Conservation (phyloP, 164 flowering plant species). For the Echeveria elegans region DNA sequence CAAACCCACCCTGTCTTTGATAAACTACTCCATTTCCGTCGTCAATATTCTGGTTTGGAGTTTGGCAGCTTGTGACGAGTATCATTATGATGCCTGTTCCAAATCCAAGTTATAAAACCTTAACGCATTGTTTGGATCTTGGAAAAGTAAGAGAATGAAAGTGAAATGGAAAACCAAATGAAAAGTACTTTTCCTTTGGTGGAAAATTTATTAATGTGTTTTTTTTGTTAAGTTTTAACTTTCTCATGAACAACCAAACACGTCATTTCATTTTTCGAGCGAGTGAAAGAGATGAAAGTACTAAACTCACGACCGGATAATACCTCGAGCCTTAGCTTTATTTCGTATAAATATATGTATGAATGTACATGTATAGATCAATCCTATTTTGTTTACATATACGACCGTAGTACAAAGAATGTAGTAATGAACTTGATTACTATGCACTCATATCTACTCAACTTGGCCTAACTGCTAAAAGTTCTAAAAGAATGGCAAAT, state of each 20-base stretch:
- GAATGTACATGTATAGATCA: not conserved
- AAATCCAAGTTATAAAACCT: too few species aligned
- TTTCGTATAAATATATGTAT: not conserved
- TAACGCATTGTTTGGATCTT: too few species aligned
- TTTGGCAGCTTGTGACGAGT: not conserved
- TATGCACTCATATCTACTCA: not conserved
- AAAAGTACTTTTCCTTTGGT: too few species aligned
- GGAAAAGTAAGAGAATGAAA: too few species aligned
- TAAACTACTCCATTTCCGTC: not conserved
- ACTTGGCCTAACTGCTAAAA: not conserved
- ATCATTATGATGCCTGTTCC: not conserved
- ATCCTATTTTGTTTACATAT: not conserved
- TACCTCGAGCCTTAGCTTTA: too few species aligned
- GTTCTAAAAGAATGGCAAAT: not conserved
- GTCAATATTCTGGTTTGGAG: not conserved
- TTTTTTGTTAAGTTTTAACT: not conserved
- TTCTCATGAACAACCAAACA: too few species aligned
- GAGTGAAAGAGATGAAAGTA: too few species aligned
- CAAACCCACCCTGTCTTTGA: not conserved
- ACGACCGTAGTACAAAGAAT: not conserved
- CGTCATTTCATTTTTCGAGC: too few species aligned
- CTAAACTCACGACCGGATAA: too few species aligned
- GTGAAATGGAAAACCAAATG: too few species aligned
- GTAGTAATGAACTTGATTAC: constrained; percentile 4
- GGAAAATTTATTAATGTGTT: too few species aligned